A percentile compares a stretch with the other conserved stretches of the same genome.
These are phyloP conservation scores for Russula brevipes DNA, from an alignment of 768 basidiomycete species.

Conservation along the genomic window DNA sequence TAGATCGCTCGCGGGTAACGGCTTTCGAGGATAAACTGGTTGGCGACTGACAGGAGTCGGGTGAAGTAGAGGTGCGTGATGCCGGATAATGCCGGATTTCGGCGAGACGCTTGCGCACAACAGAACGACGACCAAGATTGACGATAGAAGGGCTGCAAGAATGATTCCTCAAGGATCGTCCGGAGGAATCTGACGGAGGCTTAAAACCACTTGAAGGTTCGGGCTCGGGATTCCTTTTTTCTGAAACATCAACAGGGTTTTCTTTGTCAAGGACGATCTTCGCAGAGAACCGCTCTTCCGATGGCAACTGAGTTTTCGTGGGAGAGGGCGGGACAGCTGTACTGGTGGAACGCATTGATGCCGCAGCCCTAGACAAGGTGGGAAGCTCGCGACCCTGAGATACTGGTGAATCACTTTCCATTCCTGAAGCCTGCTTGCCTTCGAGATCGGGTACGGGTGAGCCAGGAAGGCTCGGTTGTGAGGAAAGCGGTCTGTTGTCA, in stretches of 20 bases:
- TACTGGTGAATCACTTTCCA: background rate
- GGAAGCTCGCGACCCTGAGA: background rate
- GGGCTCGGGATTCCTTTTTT: background rate
- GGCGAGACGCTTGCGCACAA: constrained; percentile 62
- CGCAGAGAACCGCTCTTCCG: background rate
- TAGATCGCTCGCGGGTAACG: background rate
- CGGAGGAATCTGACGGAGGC: constrained; percentile 12
- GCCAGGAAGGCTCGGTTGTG: background rate
- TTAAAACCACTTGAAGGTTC: background rate
- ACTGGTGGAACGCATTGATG: background rate
- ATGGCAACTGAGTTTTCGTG: no score
- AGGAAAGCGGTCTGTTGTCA: constrained; percentile 3
- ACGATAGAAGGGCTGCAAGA: constrained; percentile 54
- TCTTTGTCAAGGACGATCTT: background rate
- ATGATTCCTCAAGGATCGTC: constrained; percentile 30
- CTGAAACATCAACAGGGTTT: background rate
- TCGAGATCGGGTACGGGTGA: background rate
- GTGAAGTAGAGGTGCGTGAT: background rate
- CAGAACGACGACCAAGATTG: constrained; percentile 54
- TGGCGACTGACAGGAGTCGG: background rate
- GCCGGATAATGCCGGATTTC: constrained; percentile 41
- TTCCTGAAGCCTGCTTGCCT: background rate
- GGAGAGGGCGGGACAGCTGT: background rate
- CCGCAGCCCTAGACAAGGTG: background rate
- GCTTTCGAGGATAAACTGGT: background rate